Conservation (phyloP, 495 filamentous ascomycete species). For the Hyaloscypha variabilis region DNA sequence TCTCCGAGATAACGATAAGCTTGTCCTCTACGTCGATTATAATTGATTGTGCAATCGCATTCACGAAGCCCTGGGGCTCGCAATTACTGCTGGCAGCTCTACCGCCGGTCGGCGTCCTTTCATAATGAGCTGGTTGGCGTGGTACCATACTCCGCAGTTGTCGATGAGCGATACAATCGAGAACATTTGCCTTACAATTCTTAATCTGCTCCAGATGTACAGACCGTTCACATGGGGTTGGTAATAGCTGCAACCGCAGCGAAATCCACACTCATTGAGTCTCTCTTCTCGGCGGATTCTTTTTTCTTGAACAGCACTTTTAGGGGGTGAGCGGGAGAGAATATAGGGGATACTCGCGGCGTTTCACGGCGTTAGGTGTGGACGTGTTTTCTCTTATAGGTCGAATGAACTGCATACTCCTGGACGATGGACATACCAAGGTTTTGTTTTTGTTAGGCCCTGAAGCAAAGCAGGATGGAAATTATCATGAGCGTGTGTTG, state of each 20-base stretch:
- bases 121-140: constrained; percentile 17
- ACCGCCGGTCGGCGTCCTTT: constrained; percentile 19
- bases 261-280: constrained; percentile 28
- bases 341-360: constrained; percentile 24
- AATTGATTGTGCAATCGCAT: constrained; percentile 16
- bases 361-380: constrained; percentile 25
- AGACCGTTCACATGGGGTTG: constrained; percentile 27
- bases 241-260: constrained; percentile 23
- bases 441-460: constrained; percentile 25
- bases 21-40: constrained; percentile 76
- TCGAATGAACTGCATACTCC: constrained; percentile 25
- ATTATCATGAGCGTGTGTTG: constrained; percentile 15
- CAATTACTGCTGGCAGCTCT: constrained; percentile 19
- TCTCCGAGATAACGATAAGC: constrained; percentile 79
- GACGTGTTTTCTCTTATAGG: constrained; percentile 5
- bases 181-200: constrained; percentile 18
- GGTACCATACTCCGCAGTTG: constrained; percentile 11
- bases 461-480: neutral
- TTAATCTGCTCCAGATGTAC: constrained; percentile 32
- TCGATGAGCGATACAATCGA: neutral
- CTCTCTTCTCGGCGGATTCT: constrained; percentile 18
- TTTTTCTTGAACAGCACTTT: constrained; percentile 21
- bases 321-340: constrained; percentile 18
- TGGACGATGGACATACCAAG: constrained; percentile 32
- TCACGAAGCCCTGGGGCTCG: neutral